These are phyloP conservation scores for Lipomyces kockii DNA, from an alignment of 805 yeast species.

Conservation along the genomic window DNA sequence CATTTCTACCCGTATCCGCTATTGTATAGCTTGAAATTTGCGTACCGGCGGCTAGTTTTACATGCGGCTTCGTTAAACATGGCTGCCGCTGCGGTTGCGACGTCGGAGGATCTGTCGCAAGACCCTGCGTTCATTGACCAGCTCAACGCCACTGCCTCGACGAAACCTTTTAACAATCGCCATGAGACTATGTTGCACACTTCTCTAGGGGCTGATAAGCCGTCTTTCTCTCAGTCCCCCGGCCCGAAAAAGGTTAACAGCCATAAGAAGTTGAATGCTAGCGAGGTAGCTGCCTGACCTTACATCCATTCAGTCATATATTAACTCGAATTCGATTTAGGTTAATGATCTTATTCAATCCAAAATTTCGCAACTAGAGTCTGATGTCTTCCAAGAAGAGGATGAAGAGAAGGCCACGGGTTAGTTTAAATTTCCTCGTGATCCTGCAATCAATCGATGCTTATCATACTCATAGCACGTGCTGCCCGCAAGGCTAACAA, in stretches of 20 bases:
- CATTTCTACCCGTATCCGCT: no score
- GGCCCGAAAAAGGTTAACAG: not conserved
- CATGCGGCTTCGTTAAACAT: conserved; percentile 1
- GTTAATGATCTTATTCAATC: not conserved
- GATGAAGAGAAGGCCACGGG: conserved; percentile 12
- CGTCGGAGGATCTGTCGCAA: conserved; percentile 23
- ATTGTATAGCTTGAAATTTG: not conserved
- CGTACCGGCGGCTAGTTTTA: not conserved
- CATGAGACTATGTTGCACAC: not conserved
- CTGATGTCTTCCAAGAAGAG: conserved; percentile 3
- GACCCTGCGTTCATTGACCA: conserved; percentile 24
- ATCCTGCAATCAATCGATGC: not conserved
- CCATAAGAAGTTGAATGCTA: conserved; percentile 1
- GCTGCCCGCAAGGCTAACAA: conserved; percentile 10
- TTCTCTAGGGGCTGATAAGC: not conserved
- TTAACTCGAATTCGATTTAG: not conserved
- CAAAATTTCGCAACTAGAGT: conserved; percentile 4
- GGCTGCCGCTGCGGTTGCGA: conserved; percentile 10
- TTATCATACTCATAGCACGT: not conserved
- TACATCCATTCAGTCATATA: not conserved
- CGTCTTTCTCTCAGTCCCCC: not conserved
- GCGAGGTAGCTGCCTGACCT: not conserved
- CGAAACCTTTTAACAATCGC: conserved; percentile 1
- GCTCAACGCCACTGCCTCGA: conserved; percentile 21
- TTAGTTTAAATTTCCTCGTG: not conserved